A percentile compares a stretch with the other conserved stretches of the same genome.
These are phyloP conservation scores for Saposhnikovia divaricata DNA, from an alignment of 129 eudicot genomes.

Conservation along the genomic window DNA sequence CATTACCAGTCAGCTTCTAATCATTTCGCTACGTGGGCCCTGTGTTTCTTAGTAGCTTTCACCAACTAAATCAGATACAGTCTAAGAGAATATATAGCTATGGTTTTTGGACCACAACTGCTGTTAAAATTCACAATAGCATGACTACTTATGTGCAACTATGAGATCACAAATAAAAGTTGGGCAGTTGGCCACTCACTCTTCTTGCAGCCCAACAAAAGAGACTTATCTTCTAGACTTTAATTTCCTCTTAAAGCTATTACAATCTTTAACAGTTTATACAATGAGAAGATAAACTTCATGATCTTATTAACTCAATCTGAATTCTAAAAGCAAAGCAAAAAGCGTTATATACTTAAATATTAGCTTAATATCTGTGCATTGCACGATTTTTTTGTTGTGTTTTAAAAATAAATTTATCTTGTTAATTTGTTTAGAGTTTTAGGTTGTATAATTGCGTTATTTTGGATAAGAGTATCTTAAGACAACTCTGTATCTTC, in stretches of 20 bases:
- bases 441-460: not conserved
- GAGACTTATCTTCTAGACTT: not conserved
- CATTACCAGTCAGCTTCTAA: slow-evolving; percentile 5
- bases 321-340: not conserved
- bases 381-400: too few species aligned
- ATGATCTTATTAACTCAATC: not conserved
- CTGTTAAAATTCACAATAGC: not conserved
- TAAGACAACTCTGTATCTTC: not conserved
- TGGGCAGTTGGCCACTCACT: not conserved
- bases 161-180: not conserved
- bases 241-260: not conserved
- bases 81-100: not conserved
- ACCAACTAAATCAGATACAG: not conserved
- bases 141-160: not conserved
- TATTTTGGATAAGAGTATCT: not conserved
- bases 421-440: not conserved
- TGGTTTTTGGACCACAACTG: not conserved
- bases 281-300: not conserved
- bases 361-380: not conserved
- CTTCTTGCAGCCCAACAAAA: not conserved
- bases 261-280: not conserved
- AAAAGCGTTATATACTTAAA: too few species aligned
- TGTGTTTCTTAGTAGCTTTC: not conserved
- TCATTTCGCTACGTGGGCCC: slow-evolving; percentile 5
- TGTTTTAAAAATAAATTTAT: too few species aligned